A percentile compares a stretch with the other conserved stretches of the same genome.
These are phyloP conservation scores for Wickerhamiella brachini DNA, from an alignment of 805 yeast species.

Conservation along the genomic window DNA sequence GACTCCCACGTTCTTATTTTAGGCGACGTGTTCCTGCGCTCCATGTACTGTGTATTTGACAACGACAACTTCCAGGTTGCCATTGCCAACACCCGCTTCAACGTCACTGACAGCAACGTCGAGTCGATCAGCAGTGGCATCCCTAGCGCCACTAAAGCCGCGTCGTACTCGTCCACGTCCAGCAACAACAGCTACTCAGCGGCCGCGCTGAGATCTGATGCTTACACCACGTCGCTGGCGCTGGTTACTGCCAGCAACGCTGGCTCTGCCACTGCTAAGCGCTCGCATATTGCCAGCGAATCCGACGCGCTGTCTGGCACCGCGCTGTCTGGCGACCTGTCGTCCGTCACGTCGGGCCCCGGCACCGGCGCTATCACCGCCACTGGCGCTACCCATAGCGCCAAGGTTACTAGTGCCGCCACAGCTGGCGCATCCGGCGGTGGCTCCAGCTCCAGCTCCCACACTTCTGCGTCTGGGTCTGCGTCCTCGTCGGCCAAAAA, in stretches of 20 bases:
- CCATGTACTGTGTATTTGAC: slow-evolving; percentile 62
- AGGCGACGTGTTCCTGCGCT: slow-evolving; percentile 54
- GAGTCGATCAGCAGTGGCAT: slow-evolving; percentile 13
- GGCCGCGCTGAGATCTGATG: background rate
- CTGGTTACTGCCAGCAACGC: background rate
- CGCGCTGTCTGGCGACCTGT: background rate
- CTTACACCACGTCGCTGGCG: background rate
- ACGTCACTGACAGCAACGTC: slow-evolving; percentile 17
- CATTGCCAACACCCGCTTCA: slow-evolving; percentile 35
- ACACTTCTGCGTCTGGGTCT: background rate
- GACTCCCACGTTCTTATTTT: slow-evolving; percentile 27
- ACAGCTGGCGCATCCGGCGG: background rate
- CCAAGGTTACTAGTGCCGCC: background rate
- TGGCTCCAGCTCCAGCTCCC: background rate
- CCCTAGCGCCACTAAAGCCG: slow-evolving; percentile 15
- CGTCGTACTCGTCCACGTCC: slow-evolving; percentile 3
- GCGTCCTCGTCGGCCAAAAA: background rate
- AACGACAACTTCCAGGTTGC: slow-evolving; percentile 44
- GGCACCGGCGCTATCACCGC: too few species aligned
- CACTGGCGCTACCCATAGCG: too few species aligned
- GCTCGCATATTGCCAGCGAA: background rate
- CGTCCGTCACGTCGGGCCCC: too few species aligned
- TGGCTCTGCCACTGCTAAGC: background rate
- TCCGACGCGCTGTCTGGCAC: too few species aligned
- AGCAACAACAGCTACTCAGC: background rate